These are phyloP conservation scores for Nannochloropsis gaditana DNA, from an alignment of 108 stramenopile species.

Conservation along the genomic window DNA sequence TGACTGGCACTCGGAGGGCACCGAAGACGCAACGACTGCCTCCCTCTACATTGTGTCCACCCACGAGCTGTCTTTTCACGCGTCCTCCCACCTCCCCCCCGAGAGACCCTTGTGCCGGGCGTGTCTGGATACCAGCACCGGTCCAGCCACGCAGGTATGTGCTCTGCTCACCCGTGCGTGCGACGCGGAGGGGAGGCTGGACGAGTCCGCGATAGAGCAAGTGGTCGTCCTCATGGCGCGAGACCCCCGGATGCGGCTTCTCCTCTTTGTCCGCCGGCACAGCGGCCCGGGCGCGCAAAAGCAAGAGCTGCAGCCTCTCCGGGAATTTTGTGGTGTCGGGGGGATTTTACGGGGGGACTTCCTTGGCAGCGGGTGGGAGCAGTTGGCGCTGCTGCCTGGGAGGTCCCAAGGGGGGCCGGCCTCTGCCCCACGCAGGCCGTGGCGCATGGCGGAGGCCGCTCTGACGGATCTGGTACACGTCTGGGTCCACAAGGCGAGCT, in stretches of 20 bases:
- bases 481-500: not conserved
- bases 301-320: conserved; percentile 16
- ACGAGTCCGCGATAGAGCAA: not conserved
- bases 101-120: not conserved
- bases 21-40: too few relatives aligned
- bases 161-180: not conserved
- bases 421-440: not conserved
- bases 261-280: not conserved
- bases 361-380: not conserved
- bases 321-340: not conserved
- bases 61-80: not conserved
- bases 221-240: not conserved
- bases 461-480: conserved; percentile 11
- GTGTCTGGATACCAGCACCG: not conserved
- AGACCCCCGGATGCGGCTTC: not conserved
- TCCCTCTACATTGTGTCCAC: not conserved
- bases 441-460: not conserved
- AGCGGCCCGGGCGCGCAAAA: not conserved
- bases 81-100: not conserved
- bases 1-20: not conserved
- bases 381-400: not conserved
- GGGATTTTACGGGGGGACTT: not conserved
- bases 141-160: not conserved
- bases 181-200: not conserved
- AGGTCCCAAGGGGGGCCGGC: too few relatives aligned